These are phyloP conservation scores for Cerrena zonata DNA, from an alignment of 1,284 basidiomycete species.

Conservation along the genomic window DNA sequence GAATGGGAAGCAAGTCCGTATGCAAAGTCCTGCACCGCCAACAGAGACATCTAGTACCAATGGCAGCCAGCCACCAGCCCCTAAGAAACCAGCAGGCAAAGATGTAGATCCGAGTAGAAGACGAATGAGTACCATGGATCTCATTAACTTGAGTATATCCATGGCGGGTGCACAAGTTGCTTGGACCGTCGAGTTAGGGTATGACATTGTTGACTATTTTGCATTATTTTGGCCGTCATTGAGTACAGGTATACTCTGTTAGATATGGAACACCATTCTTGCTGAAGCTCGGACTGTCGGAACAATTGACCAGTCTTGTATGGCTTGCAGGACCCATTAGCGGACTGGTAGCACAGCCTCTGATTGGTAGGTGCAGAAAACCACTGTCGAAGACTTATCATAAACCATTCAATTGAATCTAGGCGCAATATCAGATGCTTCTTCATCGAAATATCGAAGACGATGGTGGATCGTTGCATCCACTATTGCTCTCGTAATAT, in stretches of 20 bases:
- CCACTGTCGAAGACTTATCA: conserved; percentile 1
- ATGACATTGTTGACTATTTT: conserved; percentile 21
- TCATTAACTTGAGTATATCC: conserved; percentile 73
- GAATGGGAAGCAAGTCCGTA: conserved; percentile 21
- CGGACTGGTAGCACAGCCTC: conserved; percentile 88
- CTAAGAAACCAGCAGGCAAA: conserved; percentile 9
- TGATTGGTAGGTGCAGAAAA: conserved; percentile 63
- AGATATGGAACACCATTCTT: conserved; percentile 95
- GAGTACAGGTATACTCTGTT: not conserved
- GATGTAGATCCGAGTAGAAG: conserved; percentile 18
- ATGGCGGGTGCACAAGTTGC: conserved; percentile 89
- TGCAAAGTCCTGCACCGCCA: conserved; percentile 11
- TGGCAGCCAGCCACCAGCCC: conserved; percentile 1
- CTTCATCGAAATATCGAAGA: conserved; percentile 79
- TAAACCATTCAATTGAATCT: not conserved
- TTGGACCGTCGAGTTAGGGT: conserved; percentile 90
- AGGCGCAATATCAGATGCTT: conserved; percentile 92
- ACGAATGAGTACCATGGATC: conserved; percentile 62
- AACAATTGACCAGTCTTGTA: conserved; percentile 86
- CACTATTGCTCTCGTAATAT: conserved; percentile 66
- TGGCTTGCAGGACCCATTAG: conserved; percentile 96
- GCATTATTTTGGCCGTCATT: not conserved
- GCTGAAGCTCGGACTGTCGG: conserved; percentile 81
- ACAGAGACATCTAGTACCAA: conserved; percentile 4
- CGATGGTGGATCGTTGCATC: conserved; percentile 86